Evolutionary conservation across 129 eudicot genomes (phyloP), one percentile per base, ranked within the genome.

Genomic region (Flaveria trinervia): DNA sequence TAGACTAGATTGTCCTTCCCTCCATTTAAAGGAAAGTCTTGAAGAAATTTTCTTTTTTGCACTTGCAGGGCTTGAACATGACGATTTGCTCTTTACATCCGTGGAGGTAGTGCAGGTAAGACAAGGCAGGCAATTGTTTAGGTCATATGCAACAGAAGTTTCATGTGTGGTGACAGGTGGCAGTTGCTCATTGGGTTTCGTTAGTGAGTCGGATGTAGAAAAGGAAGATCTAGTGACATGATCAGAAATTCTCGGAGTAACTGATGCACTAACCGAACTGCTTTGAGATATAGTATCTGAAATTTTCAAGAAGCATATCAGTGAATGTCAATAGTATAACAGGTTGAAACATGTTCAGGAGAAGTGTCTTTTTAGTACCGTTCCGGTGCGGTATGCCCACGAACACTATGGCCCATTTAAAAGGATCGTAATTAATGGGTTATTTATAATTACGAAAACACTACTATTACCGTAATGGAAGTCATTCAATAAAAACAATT

Each of bases 101-200:
- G 81, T 73, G 9, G 87, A 75, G 56, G 88, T 81, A 45, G 85
- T 85, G 79, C 92, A 88, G 39, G 86, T 87, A 73, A 85, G 89
- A 87, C 97, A 94, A 65, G 98, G 96, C 81, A 91, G 81, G 17
- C 92, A 83, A 41, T 86, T 80, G 77, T 87, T 90, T 18, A 85
- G 84, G 46, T 64, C 69, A 30, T 48, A 84, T 72, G 2, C 93
- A 79, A 78, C 51, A 83, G 89, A 68, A 75, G 59, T 68, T 84
- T 84, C 22, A 61, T 69, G 50, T 73, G 83, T 45, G 79, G 69
- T 30, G 69, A 64, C 69, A 28, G 69, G 69, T 6, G 20, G 69
- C 23, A 33, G 22, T 26, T 61, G 67, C 33, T 64, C 69, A 30
- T 33, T 64, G 69, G 69, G 69, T 68, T 86, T 86, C 17, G 65